phyloP scores from a whole-genome alignment of 441 rosid species.

The Iberis amara region DNA sequence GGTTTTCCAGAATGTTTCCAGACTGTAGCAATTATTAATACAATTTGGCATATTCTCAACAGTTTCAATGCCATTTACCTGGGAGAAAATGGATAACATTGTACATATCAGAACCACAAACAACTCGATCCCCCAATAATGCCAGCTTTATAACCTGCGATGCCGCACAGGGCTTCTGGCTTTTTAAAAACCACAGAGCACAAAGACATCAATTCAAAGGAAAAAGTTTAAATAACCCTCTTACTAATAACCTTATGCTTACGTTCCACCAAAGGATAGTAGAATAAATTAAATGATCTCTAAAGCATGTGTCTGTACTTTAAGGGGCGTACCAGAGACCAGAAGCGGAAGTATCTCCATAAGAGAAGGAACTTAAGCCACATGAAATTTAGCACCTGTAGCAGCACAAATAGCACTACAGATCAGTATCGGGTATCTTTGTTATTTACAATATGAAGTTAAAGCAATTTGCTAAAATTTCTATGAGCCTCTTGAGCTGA shows the following conservation, averaged over 20 bases:
- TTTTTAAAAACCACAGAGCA: neutral
- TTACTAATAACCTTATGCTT: too few species aligned
- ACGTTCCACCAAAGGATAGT: neutral
- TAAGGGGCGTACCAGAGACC: constrained; percentile 72
- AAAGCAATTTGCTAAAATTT: neutral
- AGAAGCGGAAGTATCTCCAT: constrained; percentile 94
- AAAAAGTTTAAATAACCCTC: too few species aligned
- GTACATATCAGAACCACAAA: constrained; percentile 2
- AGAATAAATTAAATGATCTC: neutral
- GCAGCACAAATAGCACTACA: constrained; percentile 27
- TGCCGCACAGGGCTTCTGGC: neutral
- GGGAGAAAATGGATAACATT: constrained; percentile 12
- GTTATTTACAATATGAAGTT: constrained; percentile 13
- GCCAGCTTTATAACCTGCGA: neutral
- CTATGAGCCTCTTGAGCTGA: too few species aligned
- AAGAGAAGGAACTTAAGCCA: constrained; percentile 91
- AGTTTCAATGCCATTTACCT: constrained; percentile 85
- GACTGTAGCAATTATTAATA: constrained; percentile 77
- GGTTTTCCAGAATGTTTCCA: constrained; percentile 93
- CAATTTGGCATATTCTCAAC: constrained; percentile 95
- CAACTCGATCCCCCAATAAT: neutral
- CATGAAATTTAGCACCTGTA: constrained; percentile 92
- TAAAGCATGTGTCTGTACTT: neutral
- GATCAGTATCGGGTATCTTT: constrained; percentile 2
- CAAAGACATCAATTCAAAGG: neutral